Conservation (phyloP, 345 rosid genomes). For the Psidium guajava region DNA sequence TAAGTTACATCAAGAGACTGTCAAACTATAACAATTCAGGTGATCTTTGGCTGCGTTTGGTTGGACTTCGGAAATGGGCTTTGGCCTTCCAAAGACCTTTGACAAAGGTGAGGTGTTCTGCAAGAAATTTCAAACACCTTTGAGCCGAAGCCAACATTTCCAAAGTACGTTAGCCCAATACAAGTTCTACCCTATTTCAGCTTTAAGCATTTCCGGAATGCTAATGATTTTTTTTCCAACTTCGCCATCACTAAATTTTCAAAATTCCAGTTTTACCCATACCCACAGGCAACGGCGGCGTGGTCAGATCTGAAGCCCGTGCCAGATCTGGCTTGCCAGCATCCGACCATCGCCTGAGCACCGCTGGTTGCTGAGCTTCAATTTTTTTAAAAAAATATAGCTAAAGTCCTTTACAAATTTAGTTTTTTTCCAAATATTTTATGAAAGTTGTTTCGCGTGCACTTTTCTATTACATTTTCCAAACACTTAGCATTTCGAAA, state of each 20-base stretch:
- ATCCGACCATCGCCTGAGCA: not conserved
- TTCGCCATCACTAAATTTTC: not conserved
- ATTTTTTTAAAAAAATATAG: not conserved
- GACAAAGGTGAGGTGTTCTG: not conserved
- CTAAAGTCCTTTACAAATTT: not conserved
- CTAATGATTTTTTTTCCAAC: not conserved
- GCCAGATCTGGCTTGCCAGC: not conserved
- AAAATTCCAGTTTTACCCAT: not conserved
- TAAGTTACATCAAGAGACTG: not conserved
- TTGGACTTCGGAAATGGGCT: not conserved
- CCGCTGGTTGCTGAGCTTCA: not conserved
- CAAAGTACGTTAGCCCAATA: not conserved
- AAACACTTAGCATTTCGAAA: not conserved
- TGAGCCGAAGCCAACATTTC: not conserved
- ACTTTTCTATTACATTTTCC: not conserved
- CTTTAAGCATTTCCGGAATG: not conserved
- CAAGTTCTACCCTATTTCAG: not conserved
- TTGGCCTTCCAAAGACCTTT: not conserved
- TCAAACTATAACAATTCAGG: not conserved
- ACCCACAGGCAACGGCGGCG: fast-evolving
- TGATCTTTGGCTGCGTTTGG: not conserved
- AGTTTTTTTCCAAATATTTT: not conserved
- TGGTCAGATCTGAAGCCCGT: not conserved
- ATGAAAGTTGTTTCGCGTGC: not conserved
- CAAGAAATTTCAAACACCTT: not conserved